These are phyloP conservation scores for Cercospora brassicicola DNA, from an alignment of 2,329 filamentous ascomycete species.

Conservation along the genomic window DNA sequence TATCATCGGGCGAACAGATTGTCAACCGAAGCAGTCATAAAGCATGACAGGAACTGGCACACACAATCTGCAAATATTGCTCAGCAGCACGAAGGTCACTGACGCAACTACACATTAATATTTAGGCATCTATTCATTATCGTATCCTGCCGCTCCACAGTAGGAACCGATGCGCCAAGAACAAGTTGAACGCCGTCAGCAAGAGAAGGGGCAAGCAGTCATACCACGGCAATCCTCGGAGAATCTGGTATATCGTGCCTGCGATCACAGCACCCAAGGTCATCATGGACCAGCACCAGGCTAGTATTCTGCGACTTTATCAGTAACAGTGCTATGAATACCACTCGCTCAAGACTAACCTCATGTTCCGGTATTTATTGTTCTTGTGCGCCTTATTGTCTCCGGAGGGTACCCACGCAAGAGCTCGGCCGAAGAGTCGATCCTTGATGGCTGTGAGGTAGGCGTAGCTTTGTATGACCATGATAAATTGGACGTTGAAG, in stretches of 20 bases:
- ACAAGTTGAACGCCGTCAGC: constrained; percentile 45
- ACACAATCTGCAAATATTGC: neutral
- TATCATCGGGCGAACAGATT: neutral
- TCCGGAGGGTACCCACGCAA: constrained; percentile 45
- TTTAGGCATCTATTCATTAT: constrained; percentile 1
- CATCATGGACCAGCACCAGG: constrained; percentile 42
- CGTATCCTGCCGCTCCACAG: constrained; percentile 33
- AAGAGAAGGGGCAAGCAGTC: constrained; percentile 44
- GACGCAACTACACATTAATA: neutral
- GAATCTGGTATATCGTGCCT: constrained; percentile 41
- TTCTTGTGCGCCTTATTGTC: constrained; percentile 45
- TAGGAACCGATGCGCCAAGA: constrained; percentile 45
- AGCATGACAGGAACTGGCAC: neutral
- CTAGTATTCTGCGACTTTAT: constrained; percentile 33
- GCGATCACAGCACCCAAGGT: constrained; percentile 40
- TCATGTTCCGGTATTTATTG: constrained; percentile 49
- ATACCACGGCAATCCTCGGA: constrained; percentile 43
- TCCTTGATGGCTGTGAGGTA: constrained; percentile 49
- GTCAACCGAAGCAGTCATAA: neutral
- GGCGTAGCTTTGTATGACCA: constrained; percentile 47
- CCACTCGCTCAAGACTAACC: constrained; percentile 19
- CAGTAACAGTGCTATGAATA: neutral
- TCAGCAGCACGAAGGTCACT: neutral
- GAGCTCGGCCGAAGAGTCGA: constrained; percentile 43
- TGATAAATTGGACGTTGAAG: constrained; percentile 47